Evolutionary conservation across 305 asterid species (phyloP).

Genomic region (Fraxinus albicans): DNA sequence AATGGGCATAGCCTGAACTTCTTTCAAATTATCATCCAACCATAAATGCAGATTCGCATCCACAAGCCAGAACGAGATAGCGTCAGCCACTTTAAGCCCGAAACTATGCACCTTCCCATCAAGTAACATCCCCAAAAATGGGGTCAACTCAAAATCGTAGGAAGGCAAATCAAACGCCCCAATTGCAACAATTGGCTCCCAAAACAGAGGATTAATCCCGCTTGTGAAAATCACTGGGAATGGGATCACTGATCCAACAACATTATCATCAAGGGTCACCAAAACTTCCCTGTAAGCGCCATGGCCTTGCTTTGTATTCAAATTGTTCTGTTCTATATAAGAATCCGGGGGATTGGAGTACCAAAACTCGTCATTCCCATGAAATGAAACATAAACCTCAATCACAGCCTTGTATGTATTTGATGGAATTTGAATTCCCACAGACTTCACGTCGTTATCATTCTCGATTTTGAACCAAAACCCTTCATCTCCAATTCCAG

Average conservation of each 20-base stretch:
- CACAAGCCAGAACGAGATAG: slow-evolving; percentile 72
- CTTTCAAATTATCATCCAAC: slow-evolving; percentile 47
- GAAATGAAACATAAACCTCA: slow-evolving; percentile 71
- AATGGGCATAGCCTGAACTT: slow-evolving; percentile 53
- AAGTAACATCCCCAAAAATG: slow-evolving; percentile 57
- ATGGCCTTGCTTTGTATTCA: slow-evolving; percentile 50
- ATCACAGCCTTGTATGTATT: slow-evolving; percentile 74
- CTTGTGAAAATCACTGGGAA: slow-evolving; percentile 81
- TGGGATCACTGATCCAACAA: slow-evolving; percentile 69
- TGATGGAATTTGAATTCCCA: slow-evolving; percentile 45
- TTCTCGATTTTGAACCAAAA: slow-evolving; percentile 67
- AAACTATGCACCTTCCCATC: slow-evolving; percentile 51
- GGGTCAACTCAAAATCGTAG: slow-evolving; percentile 70
- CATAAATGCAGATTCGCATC: slow-evolving; percentile 81
- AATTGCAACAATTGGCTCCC: slow-evolving; percentile 80
- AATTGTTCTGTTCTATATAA: slow-evolving; percentile 42
- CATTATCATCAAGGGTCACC: slow-evolving; percentile 55
- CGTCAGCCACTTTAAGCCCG: slow-evolving; percentile 55
- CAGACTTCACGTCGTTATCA: slow-evolving; percentile 39
- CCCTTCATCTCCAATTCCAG: slow-evolving; percentile 50
- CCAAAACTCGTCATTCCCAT: slow-evolving; percentile 86
- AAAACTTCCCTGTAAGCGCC: slow-evolving; percentile 73
- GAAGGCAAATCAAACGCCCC: slow-evolving; percentile 89
- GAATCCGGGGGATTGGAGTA: slow-evolving; percentile 78
- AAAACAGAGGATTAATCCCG: slow-evolving; percentile 77